A percentile compares a stretch with the other conserved stretches of the same genome.
These are phyloP conservation scores for Phytopythium sindhum DNA, from an alignment of 352 stramenopile genomes.

Conservation along the genomic window DNA sequence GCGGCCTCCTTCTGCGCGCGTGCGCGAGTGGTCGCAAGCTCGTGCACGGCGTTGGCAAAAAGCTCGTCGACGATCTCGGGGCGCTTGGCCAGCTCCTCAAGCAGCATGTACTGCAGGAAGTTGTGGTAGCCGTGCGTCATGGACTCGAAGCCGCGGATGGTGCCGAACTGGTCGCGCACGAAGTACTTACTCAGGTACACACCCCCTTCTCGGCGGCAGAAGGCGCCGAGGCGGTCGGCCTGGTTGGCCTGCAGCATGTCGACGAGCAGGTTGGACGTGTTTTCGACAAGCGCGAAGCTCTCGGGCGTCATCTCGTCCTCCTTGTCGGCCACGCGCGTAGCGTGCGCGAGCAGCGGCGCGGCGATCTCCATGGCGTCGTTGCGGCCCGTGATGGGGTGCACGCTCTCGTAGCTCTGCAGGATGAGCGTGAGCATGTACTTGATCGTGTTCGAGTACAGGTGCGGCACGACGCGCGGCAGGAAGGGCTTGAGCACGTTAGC, in stretches of 20 bases:
- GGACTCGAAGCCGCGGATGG: slow-evolving; percentile 82
- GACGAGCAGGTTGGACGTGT: slow-evolving; percentile 72
- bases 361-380: slow-evolving; percentile 88
- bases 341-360: slow-evolving; percentile 50
- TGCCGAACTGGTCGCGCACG: slow-evolving; percentile 86
- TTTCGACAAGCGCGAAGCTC: slow-evolving; percentile 62
- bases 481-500: slow-evolving; percentile 77
- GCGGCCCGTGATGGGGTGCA: slow-evolving; percentile 82
- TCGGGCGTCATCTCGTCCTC: slow-evolving; percentile 23
- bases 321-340: slow-evolving; percentile 29
- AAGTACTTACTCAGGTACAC: slow-evolving; percentile 89
- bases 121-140: slow-evolving; percentile 90
- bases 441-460: slow-evolving; percentile 87
- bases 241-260: slow-evolving; percentile 88
- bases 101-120: slow-evolving; percentile 86
- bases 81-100: slow-evolving; percentile 83
- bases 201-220: slow-evolving; percentile 74
- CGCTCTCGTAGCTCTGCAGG: slow-evolving; percentile 85
- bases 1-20: slow-evolving; percentile 49
- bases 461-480: slow-evolving; percentile 68
- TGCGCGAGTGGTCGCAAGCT: slow-evolving; percentile 51
- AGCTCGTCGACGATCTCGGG: slow-evolving; percentile 58
- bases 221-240: slow-evolving; percentile 76
- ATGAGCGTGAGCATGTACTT: slow-evolving; percentile 90
- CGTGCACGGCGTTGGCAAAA: slow-evolving; percentile 61